Base-by-base conservation (phyloP, 2,329 filamentous ascomycete species). In the Xylariales sp. region DNA sequence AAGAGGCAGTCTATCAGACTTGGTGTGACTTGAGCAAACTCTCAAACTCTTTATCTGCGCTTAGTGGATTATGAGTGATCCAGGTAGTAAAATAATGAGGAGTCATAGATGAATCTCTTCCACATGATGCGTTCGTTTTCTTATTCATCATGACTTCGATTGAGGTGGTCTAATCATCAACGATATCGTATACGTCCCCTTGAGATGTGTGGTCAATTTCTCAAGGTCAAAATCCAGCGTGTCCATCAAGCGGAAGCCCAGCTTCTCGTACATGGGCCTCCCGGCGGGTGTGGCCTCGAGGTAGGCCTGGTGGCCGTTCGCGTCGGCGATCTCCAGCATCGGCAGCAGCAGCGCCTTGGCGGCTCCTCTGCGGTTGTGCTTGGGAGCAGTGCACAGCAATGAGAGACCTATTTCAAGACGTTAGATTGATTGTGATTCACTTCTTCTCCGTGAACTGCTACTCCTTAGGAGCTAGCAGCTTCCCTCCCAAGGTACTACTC, bases 261-360 rank as follows among this genome's bases (percentile, higher is more conserved):
- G 36, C 43, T 58, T 60, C 44, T 54, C 48, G 42, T 69, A 69
- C 12, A 69, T 17, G 10, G 54, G 55, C 35, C 52, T 53, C 4
- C 62, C 63, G 0, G 44, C 47, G 2, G 48, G 41, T 7, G 63
- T 64, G n/a, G 62, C 61, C 45, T 67, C 64, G 20, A 67, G 51
- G 40, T 63, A 66, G 1, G 49, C 45, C 38, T 46, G 54, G 32
- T 57, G 48, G 4, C 53, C 55, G 19, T 55, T 51, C 4, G 40
- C 33, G 38, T 66, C 62, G 5, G 63, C 62, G 11, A 60, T 42
- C 5, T 50, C 54, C n/a, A 66, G 45, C 35, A 59, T 57, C 24
- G 62, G 54, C 12, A 43, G 42, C 23, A 67, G 43, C 16, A 67
- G 41, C 27, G 55, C 56, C 27, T 44, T 55, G 2, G 46, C 64